Evolutionary conservation across 306 rosid genomes (phyloP), one percentile per base, ranked within the genome.

Genomic region (Abrus pulchellus): DNA sequence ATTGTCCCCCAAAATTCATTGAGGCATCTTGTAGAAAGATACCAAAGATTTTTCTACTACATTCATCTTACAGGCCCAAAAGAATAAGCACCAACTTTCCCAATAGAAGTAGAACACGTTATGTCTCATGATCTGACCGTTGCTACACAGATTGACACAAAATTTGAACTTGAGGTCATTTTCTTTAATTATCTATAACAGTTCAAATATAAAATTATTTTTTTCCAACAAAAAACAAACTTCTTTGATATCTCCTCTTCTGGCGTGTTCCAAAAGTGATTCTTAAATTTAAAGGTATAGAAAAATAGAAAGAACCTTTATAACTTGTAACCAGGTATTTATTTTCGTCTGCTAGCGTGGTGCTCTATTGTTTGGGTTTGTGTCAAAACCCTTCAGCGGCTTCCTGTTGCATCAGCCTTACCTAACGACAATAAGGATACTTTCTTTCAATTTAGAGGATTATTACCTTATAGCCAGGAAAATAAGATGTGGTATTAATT

Each of bases 51-150:
- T 38, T 8, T 14, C 6, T 3, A 8, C 8, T 57, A 44, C 52
- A 55, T 28, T 44, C 59, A 54, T 73, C 38, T 69, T 54, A 38
- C 47, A 38, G 29, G 4, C 52, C 33, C 44, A 0, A 73, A 72
- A 54, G 12, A 63, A 44, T 14, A 53, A 32, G 30, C 56, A 52
- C 27, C n/a, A 54, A 28, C 7, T 45, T 43, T 54, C 38, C 9
- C 76, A 34, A 54, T 6, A 28, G 67, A 67, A 67, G 64, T 55
- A 47, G 54, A 67, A 67, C 80, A 74, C 36, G 76, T 67, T 66
- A 33, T 53, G 64, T 56, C 54, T 74, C 45, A 5, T 57, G 64
- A 67, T 68, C 61, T 57, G 75, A 53, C 41, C 41, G 40, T 41
- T 76, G 74, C 68, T 45, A 20, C 82, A 29, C 13, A 0, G 0